These are phyloP conservation scores for Boletus insuetus DNA, from an alignment of 768 basidiomycete species.

Conservation along the genomic window DNA sequence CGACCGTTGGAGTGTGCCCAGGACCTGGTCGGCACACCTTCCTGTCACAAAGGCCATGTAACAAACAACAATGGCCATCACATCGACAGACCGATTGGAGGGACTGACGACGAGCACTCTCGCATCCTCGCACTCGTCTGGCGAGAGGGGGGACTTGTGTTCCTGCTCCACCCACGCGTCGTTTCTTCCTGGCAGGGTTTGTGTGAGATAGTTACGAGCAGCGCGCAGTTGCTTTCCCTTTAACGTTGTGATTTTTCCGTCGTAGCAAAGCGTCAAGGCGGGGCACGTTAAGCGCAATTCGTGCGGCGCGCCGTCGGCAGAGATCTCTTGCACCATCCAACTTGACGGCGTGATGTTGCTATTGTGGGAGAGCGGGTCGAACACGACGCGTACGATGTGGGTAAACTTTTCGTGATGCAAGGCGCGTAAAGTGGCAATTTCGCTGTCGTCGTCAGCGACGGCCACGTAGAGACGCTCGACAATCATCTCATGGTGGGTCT, in stretches of 20 bases:
- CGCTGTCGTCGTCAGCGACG: slow-evolving; percentile 1
- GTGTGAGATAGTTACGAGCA: not conserved
- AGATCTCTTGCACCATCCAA: no score
- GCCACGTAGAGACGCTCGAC: not conserved
- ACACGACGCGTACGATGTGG: not conserved
- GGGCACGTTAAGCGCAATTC: no score
- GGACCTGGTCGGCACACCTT: not conserved
- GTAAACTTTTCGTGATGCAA: not conserved
- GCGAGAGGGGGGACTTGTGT: not conserved
- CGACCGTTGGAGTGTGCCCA: not conserved
- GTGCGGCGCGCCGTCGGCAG: no score
- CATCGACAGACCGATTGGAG: not conserved
- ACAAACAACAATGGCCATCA: not conserved
- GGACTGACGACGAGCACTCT: not conserved
- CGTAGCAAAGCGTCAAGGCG: no score
- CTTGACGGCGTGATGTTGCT: no score
- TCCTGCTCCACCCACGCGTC: not conserved
- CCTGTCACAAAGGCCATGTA: not conserved
- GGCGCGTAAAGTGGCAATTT: slow-evolving; percentile 2
- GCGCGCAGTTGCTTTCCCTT: not conserved
- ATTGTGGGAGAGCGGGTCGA: no score
- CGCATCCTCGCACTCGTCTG: not conserved
- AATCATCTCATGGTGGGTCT: slow-evolving; percentile 1
- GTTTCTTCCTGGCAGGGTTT: not conserved
- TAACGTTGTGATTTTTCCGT: not conserved